Conservation (phyloP, 2,329 filamentous ascomycete genomes). For the Phialocephala subalpina region DNA sequence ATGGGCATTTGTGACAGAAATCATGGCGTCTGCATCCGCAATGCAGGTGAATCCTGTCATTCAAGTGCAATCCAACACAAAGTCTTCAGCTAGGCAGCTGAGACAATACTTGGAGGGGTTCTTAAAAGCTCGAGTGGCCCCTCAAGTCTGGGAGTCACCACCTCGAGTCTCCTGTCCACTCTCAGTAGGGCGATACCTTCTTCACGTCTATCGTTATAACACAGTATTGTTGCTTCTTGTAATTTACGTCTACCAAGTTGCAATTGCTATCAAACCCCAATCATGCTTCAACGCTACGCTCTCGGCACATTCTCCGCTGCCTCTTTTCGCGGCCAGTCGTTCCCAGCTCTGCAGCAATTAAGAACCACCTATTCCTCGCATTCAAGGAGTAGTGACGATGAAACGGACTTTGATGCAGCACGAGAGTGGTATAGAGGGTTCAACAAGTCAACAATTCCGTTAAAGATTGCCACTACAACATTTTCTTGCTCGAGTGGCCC, state of each 20-base stretch:
- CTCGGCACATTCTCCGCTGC: constrained; percentile 22
- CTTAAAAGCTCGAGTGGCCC: constrained; percentile 19
- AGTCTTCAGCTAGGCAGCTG: neutral
- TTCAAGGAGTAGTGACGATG: constrained; percentile 26
- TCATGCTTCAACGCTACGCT: constrained; percentile 22
- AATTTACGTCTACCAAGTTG: neutral
- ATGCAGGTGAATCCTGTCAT: neutral
- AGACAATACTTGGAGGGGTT: constrained; percentile 6
- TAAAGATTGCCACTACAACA: constrained; percentile 38
- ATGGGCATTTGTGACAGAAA: neutral
- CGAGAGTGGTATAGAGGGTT: constrained; percentile 42
- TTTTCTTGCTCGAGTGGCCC: constrained; percentile 41
- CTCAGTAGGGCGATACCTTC: neutral
- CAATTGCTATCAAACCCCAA: neutral
- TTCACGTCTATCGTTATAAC: neutral
- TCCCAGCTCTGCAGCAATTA: constrained; percentile 19
- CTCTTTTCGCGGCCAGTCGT: constrained; percentile 13
- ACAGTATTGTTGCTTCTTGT: neutral
- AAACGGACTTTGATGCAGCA: constrained; percentile 38
- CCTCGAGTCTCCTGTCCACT: neutral
- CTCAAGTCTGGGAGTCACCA: neutral
- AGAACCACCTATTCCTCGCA: constrained; percentile 34
- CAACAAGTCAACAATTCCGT: constrained; percentile 35
- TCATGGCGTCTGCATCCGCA: neutral
- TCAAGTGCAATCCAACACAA: neutral